phyloP scores from a whole-genome alignment of 192 early-diverging fungal genomes.

The Coemansia sp. region DNA sequence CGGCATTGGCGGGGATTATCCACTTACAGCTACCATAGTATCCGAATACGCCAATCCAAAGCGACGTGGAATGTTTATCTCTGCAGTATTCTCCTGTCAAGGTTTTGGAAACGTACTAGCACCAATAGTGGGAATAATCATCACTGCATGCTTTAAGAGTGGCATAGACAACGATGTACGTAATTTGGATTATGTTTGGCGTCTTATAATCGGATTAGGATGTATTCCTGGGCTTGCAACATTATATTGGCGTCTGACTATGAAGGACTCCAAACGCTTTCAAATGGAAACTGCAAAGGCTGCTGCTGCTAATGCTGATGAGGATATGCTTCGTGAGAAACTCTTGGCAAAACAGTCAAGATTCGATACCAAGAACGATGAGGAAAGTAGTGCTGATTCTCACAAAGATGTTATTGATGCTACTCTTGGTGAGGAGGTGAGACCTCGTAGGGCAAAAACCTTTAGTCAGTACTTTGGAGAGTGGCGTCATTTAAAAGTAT shows the following conservation, averaged over 20 bases:
- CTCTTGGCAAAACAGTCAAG: conserved; percentile 27
- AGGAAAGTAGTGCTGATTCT: background rate
- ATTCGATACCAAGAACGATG: background rate
- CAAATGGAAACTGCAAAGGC: conserved; percentile 44
- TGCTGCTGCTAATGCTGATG: conserved; percentile 42
- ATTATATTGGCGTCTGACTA: conserved; percentile 80
- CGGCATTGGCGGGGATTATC: conserved; percentile 95
- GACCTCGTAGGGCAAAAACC: background rate
- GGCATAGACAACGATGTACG: conserved; percentile 62
- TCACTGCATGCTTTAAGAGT: conserved; percentile 69
- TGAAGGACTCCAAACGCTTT: conserved; percentile 91
- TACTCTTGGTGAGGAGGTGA: background rate
- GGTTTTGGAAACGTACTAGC: conserved; percentile 86
- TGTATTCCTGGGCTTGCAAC: conserved; percentile 78
- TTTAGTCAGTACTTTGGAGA: conserved; percentile 26
- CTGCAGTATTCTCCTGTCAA: conserved; percentile 91
- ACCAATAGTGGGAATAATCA: conserved; percentile 71
- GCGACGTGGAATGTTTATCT: conserved; percentile 85
- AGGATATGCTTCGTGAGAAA: conserved; percentile 47
- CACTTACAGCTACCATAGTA: conserved; percentile 89
- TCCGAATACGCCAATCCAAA: conserved; percentile 84
- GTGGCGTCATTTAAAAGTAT: conserved; percentile 67
- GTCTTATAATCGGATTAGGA: conserved; percentile 82
- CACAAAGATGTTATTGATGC: background rate
- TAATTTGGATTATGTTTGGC: conserved; percentile 89